Evolutionary conservation across 257 asterid genomes (phyloP).

Genomic region (Phtheirospermum japonicum): DNA sequence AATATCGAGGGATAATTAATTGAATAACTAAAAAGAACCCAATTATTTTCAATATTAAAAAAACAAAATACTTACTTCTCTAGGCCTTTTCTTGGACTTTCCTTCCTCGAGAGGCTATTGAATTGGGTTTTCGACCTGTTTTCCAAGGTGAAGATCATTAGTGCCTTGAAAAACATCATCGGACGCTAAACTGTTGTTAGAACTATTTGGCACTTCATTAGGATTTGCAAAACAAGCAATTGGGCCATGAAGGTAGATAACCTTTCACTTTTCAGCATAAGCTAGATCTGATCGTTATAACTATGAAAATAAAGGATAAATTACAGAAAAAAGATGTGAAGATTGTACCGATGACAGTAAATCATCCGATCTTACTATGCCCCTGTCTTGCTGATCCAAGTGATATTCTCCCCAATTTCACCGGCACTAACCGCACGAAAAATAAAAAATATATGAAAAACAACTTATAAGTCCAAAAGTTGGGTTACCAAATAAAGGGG

Average conservation of each 20-base stretch:
- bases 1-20: too few species aligned
- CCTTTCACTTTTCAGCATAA: too few species aligned
- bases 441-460: too few species aligned
- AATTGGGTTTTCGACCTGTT: slow-evolving; percentile 14
- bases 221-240: slow-evolving; percentile 47
- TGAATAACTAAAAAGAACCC: too few species aligned
- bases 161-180: slow-evolving; percentile 22
- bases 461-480: too few species aligned
- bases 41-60: too few species aligned
- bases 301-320: too few species aligned
- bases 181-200: slow-evolving; percentile 13
- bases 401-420: neutral
- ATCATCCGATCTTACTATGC: neutral
- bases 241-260: slow-evolving; percentile 54
- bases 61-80: slow-evolving; percentile 32
- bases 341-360: neutral
- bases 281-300: too few species aligned
- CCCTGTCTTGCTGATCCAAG: neutral
- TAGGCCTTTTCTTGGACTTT: slow-evolving; percentile 51
- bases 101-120: slow-evolving; percentile 28
- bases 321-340: neutral
- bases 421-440: neutral
- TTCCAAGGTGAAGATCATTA: slow-evolving; percentile 9
- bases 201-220: slow-evolving; percentile 15
- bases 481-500: too few species aligned